Conservation (phyloP, 73 alveolate species). For the Paramecium caudatum region DNA sequence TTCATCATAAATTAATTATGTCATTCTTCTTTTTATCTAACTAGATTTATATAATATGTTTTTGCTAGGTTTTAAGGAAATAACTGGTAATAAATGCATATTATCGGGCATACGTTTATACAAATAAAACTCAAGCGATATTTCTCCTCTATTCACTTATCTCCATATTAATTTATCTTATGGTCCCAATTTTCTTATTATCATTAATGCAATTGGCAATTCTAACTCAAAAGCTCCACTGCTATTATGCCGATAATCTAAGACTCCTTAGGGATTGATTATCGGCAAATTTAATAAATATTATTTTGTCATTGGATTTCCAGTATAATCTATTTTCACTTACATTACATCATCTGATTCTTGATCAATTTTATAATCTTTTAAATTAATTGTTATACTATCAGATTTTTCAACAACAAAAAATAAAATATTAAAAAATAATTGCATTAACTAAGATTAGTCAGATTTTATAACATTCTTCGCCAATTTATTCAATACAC, state of each 20-base stretch:
- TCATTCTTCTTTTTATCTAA: neutral
- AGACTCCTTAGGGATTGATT: neutral
- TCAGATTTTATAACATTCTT: neutral
- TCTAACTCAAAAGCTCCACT: constrained; percentile 1
- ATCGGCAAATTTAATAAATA: constrained; percentile 15
- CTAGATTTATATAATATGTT: constrained; percentile 10
- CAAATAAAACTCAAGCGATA: constrained; percentile 1
- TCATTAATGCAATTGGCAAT: constrained; percentile 22
- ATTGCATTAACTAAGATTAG: neutral
- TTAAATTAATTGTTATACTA: neutral
- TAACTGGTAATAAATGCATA: constrained; percentile 23
- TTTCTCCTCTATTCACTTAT: constrained; percentile 20
- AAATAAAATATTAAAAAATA: constrained; percentile 9
- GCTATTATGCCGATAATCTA: constrained; percentile 6
- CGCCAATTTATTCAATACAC: neutral
- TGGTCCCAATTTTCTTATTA: constrained; percentile 4
- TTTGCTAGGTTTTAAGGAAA: constrained; percentile 17
- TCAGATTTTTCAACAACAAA: constrained; percentile 19
- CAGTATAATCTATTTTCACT: constrained; percentile 12
- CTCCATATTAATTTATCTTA: constrained; percentile 30
- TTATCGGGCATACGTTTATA: neutral
- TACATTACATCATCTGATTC: neutral
- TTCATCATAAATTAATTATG: neutral
- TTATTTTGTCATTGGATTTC: neutral
- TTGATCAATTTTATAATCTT: neutral